These are phyloP conservation scores for Cornus suecica DNA, from an alignment of 148 eudicot genomes.

Conservation along the genomic window DNA sequence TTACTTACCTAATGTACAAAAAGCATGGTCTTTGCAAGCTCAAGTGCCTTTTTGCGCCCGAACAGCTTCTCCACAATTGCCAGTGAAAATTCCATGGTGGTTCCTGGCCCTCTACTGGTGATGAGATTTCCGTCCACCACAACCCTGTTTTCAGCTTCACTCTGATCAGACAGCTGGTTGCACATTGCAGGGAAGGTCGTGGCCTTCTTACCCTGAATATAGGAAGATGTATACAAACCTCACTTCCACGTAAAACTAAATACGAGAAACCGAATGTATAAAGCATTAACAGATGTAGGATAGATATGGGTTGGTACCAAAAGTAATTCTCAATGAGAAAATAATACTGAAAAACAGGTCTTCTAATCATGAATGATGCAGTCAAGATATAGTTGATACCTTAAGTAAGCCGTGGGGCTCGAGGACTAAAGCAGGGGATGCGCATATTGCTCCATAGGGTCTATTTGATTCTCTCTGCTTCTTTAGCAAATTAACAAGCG, in stretches of 20 bases:
- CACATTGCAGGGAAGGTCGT: constrained; percentile 94
- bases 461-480: constrained; percentile 71
- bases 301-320: too few relatives aligned
- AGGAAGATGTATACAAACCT: background rate
- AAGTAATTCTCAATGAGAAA: background rate
- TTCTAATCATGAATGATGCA: background rate
- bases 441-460: constrained; percentile 93
- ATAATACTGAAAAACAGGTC: background rate
- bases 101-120: constrained; percentile 95
- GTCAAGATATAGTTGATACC: constrained; percentile 39
- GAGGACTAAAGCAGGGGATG: constrained; percentile 88
- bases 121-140: constrained; percentile 95
- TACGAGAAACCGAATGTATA: background rate
- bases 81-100: constrained; percentile 77
- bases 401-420: constrained; percentile 94
- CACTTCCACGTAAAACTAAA: background rate
- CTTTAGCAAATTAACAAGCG: constrained; percentile 73
- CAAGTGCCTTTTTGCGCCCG: constrained; percentile 72
- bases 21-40: constrained; percentile 70
- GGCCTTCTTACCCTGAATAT: constrained; percentile 83
- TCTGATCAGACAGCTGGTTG: constrained; percentile 72
- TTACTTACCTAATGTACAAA: constrained; percentile 37
- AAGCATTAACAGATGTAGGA: too few relatives aligned
- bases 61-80: constrained; percentile 80
- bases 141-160: constrained; percentile 71